phyloP scores from a whole-genome alignment of 352 stramenopile genomes.

The Pythium periplocum region DNA sequence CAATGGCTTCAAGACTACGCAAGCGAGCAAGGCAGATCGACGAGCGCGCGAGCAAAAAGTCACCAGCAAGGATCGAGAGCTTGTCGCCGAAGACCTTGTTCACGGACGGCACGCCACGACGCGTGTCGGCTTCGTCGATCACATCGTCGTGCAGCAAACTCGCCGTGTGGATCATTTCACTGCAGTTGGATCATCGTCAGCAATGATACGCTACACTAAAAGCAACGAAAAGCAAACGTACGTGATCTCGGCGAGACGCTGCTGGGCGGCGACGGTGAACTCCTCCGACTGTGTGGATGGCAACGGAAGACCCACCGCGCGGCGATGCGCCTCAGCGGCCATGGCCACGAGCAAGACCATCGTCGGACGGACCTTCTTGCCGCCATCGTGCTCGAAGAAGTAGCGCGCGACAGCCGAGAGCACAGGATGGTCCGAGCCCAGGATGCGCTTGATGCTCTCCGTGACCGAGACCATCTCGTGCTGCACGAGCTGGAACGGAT shows the following conservation, averaged over 20 bases:
- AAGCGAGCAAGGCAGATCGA: constrained; percentile 93
- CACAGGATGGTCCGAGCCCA: constrained; percentile 96
- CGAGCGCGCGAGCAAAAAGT: constrained; percentile 96
- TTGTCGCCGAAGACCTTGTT: constrained; percentile 99
- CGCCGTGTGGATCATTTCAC: constrained; percentile 99
- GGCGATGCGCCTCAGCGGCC: constrained; percentile 83
- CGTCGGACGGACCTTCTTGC: constrained; percentile 98
- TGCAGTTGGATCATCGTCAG: constrained; percentile 6
- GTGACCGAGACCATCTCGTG: constrained; percentile 91
- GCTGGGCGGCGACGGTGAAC: constrained; percentile 68
- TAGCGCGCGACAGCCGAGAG: constrained; percentile 94
- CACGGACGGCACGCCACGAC: constrained; percentile 90
- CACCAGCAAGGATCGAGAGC: constrained; percentile 96
- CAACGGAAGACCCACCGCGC: constrained; percentile 28
- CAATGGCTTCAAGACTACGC: constrained; percentile 93
- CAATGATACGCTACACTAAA: no score
- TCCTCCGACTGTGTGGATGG: constrained; percentile 58
- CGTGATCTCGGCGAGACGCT: constrained; percentile 83
- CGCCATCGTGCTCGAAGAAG: constrained; percentile 94
- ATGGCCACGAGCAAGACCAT: constrained; percentile 96
- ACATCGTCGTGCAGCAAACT: constrained; percentile 99
- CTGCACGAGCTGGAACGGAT: constrained; percentile 93
- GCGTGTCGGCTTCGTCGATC: constrained; percentile 96
- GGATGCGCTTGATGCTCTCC: constrained; percentile 93
- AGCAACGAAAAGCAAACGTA: constrained; percentile 21